Evolutionary conservation across 331 rosid species (phyloP), one percentile per base, ranked within the genome.

Genomic region (Pyrus hybrid): DNA sequence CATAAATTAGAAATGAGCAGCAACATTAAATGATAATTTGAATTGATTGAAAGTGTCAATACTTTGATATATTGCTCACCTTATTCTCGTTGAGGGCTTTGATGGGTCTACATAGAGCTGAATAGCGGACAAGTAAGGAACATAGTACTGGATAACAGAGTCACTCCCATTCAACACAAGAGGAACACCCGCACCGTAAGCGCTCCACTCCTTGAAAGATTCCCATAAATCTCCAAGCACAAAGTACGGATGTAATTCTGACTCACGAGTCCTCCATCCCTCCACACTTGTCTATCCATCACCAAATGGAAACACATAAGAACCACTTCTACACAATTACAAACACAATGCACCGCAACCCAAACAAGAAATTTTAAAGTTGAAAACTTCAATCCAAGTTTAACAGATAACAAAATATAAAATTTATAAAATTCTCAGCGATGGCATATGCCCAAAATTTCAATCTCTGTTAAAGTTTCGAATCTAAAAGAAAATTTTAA

Each of bases 181-280:
- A 47, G 98, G 97, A 18, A 91, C 97, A 70, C 96, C 98, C 0
- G 90, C 91, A 29, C 98, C 98, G 62, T 89, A 93, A 7, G 93
- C 97, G 65, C 98, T 93, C 96, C 97, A 91, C 76, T 93, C 98
- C 80, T 85, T 88, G 73, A 86, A 89, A 8, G 97, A 89, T 22
- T 89, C 93, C 98, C 97, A 93, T 66, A 93, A 80, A 75, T 93
- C 98, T 30, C 91, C 92, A 32, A 93, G 98, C 79, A 87, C 84
- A 82, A 85, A 93, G 82, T 88, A 89, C 1, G 97, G 97, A 76
- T 77, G 86, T 21, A 85, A 78, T 73, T 88, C 92, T 2, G 82
- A 62, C 67, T 86, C 87, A 68, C 70, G 79, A 10, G 71, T 51
- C 73, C 86, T 89, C 96, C 97, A 89, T 67, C 86, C 83, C 85